These are phyloP conservation scores for Drosera spatulata DNA, from an alignment of 179 eudicot genomes.

Conservation along the genomic window DNA sequence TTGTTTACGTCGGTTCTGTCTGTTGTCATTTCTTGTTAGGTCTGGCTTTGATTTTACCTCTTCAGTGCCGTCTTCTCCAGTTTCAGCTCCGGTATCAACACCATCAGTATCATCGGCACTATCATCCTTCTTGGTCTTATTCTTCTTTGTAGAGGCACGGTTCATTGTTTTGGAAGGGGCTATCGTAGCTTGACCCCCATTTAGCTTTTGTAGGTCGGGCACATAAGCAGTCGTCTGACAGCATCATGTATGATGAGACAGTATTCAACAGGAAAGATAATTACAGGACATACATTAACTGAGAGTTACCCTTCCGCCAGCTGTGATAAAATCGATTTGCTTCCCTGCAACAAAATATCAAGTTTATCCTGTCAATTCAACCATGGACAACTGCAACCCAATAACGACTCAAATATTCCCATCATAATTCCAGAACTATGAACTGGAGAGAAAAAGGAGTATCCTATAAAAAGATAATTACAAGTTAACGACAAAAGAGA, in stretches of 20 bases:
- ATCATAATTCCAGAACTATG: too few relatives aligned
- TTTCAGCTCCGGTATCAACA: constrained; percentile 22
- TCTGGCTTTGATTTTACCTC: constrained; percentile 24
- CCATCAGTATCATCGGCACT: constrained; percentile 15
- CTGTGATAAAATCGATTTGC: constrained; percentile 69
- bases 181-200: constrained; percentile 52
- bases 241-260: not conserved
- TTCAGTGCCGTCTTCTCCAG: constrained; percentile 22
- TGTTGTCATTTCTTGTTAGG: constrained; percentile 6
- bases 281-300: not conserved
- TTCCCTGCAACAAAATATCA: constrained; percentile 47
- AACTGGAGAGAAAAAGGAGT: too few relatives aligned
- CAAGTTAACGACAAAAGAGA: too few relatives aligned
- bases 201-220: constrained; percentile 77
- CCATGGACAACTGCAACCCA: not conserved
- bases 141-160: constrained; percentile 23
- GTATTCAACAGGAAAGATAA: constrained; percentile 1
- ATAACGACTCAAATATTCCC: not conserved
- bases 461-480: too few relatives aligned
- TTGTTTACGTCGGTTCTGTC: constrained; percentile 9
- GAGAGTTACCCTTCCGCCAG: constrained; percentile 76
- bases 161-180: constrained; percentile 35
- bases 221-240: constrained; percentile 87
- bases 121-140: constrained; percentile 19
- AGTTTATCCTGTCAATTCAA: not conserved